Percentiles rank a stretch among this genome's conserved stretches.
These are phyloP conservation scores for Psophocarpus tetragonolobus DNA, from an alignment of 306 rosid genomes.

Conservation along the genomic window DNA sequence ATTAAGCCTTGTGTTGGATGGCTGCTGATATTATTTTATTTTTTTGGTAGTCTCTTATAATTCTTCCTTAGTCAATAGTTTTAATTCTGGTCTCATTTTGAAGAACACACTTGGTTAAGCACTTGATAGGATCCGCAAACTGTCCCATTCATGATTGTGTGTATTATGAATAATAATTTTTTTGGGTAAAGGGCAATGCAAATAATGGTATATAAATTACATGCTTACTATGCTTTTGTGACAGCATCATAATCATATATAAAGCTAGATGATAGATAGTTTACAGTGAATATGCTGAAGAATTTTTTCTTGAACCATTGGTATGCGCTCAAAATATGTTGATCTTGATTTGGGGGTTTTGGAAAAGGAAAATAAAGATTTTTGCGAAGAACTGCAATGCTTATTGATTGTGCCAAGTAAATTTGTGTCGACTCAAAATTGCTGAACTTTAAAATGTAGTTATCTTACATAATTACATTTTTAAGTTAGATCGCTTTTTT, in stretches of 20 bases:
- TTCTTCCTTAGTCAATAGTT: neutral
- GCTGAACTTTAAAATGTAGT: neutral
- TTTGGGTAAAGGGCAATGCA: neutral
- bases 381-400: neutral
- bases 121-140: neutral
- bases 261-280: slow-evolving; percentile 4
- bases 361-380: neutral
- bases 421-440: slow-evolving; percentile 13
- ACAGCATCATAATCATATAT: neutral
- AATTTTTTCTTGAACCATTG: neutral
- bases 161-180: neutral
- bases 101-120: neutral
- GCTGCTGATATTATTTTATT: neutral
- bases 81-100: neutral
- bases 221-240: neutral
- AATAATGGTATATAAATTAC: neutral
- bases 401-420: neutral
- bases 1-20: neutral
- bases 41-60: neutral
- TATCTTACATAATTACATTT: slow-evolving; percentile 4
- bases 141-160: neutral
- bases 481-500: neutral
- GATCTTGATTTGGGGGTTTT: neutral
- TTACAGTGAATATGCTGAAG: neutral
- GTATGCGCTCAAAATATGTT: neutral